Evolutionary conservation across 177 flowering plant genomes (phyloP).

Genomic region (Vitis hybrid): DNA sequence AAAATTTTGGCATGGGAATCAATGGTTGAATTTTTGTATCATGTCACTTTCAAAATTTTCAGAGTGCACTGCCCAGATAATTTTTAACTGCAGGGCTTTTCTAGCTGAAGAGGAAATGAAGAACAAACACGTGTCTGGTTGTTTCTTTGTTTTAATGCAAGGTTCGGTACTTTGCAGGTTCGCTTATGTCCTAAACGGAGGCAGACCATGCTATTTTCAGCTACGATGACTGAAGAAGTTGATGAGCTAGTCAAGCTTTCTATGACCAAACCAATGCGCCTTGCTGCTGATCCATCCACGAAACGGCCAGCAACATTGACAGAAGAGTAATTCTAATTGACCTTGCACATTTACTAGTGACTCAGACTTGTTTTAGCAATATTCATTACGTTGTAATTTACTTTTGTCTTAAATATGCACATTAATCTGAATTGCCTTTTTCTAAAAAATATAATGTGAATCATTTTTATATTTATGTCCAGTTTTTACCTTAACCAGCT

Average conservation of each 20-base stretch:
- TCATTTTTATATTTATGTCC: not conserved
- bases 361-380: not conserved
- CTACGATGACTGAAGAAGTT: slow-evolving; percentile 97
- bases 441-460: not conserved
- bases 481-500: not conserved
- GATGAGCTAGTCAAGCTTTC: slow-evolving; percentile 87
- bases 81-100: no score
- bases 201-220: slow-evolving; percentile 95
- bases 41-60: no score
- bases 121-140: no score
- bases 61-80: no score
- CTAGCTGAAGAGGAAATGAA: no score
- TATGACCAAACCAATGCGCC: slow-evolving; percentile 78
- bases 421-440: not conserved
- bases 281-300: slow-evolving; percentile 91
- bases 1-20: no score
- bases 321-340: slow-evolving; percentile 63
- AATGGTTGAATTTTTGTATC: no score
- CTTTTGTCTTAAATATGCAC: not conserved
- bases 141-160: no score
- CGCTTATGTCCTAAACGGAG: slow-evolving; percentile 81
- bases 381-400: not conserved
- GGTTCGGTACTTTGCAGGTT: slow-evolving; percentile 44
- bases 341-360: not conserved
- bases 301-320: slow-evolving; percentile 82